Evolutionary conservation across 2,329 filamentous ascomycete species (phyloP).

Genomic region (Pseudocercospora macadamiae): DNA sequence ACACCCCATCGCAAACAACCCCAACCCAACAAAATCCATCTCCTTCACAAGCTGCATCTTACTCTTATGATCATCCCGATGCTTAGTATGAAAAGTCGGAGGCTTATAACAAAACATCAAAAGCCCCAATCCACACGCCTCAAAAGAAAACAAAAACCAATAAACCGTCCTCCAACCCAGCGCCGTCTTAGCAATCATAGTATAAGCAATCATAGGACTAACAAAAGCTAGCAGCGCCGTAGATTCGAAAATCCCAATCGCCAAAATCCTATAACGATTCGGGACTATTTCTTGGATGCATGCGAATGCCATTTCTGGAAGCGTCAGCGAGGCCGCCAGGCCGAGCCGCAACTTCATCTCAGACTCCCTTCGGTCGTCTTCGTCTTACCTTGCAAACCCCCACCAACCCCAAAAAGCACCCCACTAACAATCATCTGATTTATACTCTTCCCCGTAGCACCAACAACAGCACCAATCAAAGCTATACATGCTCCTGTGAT

Average conservation of each 20-base stretch:
- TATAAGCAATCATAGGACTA: constrained; percentile 22
- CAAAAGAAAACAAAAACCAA: constrained; percentile 22
- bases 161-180: constrained; percentile 19
- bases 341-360: too few species aligned
- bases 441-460: constrained; percentile 33
- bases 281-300: constrained; percentile 37
- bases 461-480: constrained; percentile 32
- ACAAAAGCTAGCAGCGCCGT: constrained; percentile 32
- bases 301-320: constrained; percentile 33
- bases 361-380: too few species aligned
- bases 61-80: constrained; percentile 34
- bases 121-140: constrained; percentile 30
- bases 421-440: constrained; percentile 35
- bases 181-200: constrained; percentile 15
- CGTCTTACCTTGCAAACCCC: constrained; percentile 32
- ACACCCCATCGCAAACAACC: constrained; percentile 11
- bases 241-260: constrained; percentile 31
- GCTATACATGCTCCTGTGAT: constrained; percentile 34
- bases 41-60: constrained; percentile 41
- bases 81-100: constrained; percentile 38
- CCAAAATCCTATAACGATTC: constrained; percentile 36
- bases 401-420: constrained; percentile 32
- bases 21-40: constrained; percentile 56
- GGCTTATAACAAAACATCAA: constrained; percentile 39
- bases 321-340: too few species aligned